Percentiles rank a stretch among this genome's conserved stretches.
Evolutionary conservation across 2,329 filamentous ascomycete species (phyloP).

Genomic region (Claviceps sp.): DNA sequence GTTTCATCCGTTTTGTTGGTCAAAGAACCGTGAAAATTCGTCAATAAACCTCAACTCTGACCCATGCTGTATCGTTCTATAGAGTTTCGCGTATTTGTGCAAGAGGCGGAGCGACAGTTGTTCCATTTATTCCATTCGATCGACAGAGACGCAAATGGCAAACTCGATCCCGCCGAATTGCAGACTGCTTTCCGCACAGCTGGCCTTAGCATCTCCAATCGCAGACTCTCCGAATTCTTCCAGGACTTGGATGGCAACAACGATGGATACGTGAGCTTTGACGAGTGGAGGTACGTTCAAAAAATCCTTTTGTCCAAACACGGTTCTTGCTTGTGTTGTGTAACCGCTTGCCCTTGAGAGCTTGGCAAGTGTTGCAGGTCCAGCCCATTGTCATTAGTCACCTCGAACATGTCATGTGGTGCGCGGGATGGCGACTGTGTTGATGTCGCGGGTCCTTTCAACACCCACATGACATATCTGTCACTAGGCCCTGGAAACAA

Average conservation of each 20-base stretch:
- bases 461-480: no score
- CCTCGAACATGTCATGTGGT: not conserved
- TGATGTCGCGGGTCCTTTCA: no score
- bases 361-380: not conserved
- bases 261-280: slow-evolving; percentile 78
- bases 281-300: slow-evolving; percentile 84
- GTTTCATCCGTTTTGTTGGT: not conserved
- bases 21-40: no score
- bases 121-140: slow-evolving; percentile 73
- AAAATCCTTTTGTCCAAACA: not conserved
- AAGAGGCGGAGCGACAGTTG: slow-evolving; percentile 74
- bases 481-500: no score
- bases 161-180: slow-evolving; percentile 76
- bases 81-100: slow-evolving; percentile 87
- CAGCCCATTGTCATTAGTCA: slow-evolving; percentile 1
- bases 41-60: not conserved
- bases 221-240: slow-evolving; percentile 76
- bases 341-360: not conserved
- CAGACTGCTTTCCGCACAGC: slow-evolving; percentile 63
- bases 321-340: not conserved
- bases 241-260: slow-evolving; percentile 77
- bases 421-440: not conserved
- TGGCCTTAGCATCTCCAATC: slow-evolving; percentile 64
- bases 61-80: not conserved
- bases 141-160: slow-evolving; percentile 73